Evolutionary conservation across 306 rosid species (phyloP).

Genomic region (Ceratonia siliqua): DNA sequence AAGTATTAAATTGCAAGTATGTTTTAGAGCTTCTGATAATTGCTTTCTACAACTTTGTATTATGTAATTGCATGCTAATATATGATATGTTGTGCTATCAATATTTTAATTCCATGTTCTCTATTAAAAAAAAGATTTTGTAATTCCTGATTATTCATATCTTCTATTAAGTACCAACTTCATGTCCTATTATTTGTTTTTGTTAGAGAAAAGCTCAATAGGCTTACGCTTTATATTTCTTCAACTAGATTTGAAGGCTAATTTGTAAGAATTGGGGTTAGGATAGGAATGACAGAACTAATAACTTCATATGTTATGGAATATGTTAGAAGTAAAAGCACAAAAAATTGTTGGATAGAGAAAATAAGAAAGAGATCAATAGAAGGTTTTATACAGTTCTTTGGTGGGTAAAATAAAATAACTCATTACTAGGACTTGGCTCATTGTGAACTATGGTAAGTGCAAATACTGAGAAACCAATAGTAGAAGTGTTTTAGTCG

Average conservation of each 20-base stretch:
- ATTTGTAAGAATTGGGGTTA: slow-evolving; percentile 3
- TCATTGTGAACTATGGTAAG: neutral
- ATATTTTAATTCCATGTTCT: neutral
- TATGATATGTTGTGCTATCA: neutral
- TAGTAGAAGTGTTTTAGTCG: neutral
- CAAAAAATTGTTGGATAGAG: slow-evolving; percentile 1
- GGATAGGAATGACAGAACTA: neutral
- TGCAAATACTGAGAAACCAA: slow-evolving; percentile 14
- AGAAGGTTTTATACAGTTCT: neutral
- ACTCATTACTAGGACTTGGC: slow-evolving; percentile 4
- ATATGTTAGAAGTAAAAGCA: neutral
- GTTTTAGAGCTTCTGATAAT: slow-evolving; percentile 41
- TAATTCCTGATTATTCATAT: slow-evolving; percentile 9
- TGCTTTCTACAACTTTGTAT: slow-evolving; percentile 15
- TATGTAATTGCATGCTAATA: slow-evolving; percentile 9
- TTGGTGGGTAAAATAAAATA: slow-evolving; percentile 18
- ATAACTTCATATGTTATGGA: neutral
- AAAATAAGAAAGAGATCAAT: neutral
- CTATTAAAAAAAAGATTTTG: neutral
- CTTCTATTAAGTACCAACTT: neutral
- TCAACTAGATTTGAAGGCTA: neutral
- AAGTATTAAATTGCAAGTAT: slow-evolving; percentile 98
- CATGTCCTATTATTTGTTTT: neutral
- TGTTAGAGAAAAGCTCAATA: neutral
- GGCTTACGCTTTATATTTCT: neutral